Evolutionary conservation across 331 rosid genomes (phyloP).

Genomic region (Erythrophleum ivorense): DNA sequence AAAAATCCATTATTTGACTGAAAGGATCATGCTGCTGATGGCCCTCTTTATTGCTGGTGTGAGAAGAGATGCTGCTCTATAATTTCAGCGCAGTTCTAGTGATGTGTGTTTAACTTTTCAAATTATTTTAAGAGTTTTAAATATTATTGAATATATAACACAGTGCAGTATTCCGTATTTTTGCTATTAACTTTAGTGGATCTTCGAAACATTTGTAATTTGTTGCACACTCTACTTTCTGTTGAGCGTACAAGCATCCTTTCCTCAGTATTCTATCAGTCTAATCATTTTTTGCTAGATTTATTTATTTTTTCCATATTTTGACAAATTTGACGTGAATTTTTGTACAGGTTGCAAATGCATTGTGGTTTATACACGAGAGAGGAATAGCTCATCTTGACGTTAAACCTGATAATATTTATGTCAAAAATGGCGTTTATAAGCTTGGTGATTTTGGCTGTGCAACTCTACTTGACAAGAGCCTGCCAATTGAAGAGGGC

Average conservation of each 20-base stretch:
- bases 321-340: constrained; percentile 14
- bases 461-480: constrained; percentile 76
- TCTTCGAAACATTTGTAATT: not conserved
- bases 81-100: not conserved
- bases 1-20: not conserved
- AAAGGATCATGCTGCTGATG: not conserved
- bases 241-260: not conserved
- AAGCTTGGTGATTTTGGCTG: constrained; percentile 99
- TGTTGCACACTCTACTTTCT: not conserved
- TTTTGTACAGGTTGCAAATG: constrained; percentile 68
- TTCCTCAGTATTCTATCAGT: not conserved
- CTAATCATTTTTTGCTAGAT: not conserved
- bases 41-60: not conserved
- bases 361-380: constrained; percentile 71
- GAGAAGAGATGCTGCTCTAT: not conserved
- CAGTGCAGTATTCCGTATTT: not conserved
- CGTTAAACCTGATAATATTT: constrained; percentile 92
- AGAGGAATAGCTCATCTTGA: constrained; percentile 89
- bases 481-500: constrained; percentile 93
- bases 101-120: not conserved
- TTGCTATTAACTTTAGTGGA: too few species aligned
- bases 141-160: not conserved
- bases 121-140: not conserved
- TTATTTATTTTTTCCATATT: not conserved
- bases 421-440: constrained; percentile 78